phyloP scores from a whole-genome alignment of 2,329 filamentous ascomycete genomes.

The Botryotinia narcissicola region DNA sequence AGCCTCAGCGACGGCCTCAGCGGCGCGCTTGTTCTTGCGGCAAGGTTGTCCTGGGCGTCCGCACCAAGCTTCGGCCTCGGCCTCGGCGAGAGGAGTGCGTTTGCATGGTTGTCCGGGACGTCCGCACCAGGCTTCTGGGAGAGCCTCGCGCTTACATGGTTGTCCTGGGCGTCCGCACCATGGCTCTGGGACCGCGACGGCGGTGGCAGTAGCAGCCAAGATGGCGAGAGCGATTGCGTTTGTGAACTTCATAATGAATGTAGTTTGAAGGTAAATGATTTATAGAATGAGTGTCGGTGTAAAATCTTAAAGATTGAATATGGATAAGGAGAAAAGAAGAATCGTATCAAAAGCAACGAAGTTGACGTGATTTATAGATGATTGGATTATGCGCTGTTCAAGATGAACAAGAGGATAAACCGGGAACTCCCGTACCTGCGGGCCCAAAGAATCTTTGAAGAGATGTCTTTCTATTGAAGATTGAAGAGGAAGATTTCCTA shows the following conservation, averaged over 20 bases:
- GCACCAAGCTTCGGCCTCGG: constrained; percentile 8
- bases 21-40: constrained; percentile 8
- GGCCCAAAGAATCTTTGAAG: constrained; percentile 3
- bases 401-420: neutral
- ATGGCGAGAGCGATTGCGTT: constrained; percentile 17
- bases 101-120: constrained; percentile 18
- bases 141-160: constrained; percentile 18
- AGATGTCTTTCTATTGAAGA: neutral
- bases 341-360: neutral
- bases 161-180: constrained; percentile 15
- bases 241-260: constrained; percentile 22
- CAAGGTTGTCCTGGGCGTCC: constrained; percentile 18
- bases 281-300: neutral
- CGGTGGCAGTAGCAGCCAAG: constrained; percentile 19
- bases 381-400: neutral
- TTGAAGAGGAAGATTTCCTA: neutral
- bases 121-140: constrained; percentile 29
- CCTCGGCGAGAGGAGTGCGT: constrained; percentile 23
- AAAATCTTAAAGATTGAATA: constrained; percentile 9
- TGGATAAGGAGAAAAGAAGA: neutral
- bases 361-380: constrained; percentile 13
- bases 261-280: constrained; percentile 6
- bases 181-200: constrained; percentile 19
- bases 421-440: neutral
- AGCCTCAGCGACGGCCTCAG: constrained; percentile 14